phyloP scores from a whole-genome alignment of 495 filamentous ascomycete species.

The Daldinia loculata region DNA sequence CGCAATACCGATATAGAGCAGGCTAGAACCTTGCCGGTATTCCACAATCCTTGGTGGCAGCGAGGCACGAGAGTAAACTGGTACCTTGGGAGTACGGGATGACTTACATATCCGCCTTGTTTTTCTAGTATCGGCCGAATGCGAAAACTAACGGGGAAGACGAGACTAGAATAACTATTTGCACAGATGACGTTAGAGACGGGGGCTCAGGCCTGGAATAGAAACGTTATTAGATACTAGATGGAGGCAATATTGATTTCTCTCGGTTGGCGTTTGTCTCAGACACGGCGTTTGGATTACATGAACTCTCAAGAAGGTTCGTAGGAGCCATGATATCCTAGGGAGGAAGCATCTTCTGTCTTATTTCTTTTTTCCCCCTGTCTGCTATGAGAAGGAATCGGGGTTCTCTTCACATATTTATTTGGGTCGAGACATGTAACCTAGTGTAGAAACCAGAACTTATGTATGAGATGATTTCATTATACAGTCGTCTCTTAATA shows the following conservation, averaged over 20 bases:
- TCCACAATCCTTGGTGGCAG: conserved; percentile 26
- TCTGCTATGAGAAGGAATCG: background rate
- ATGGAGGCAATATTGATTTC: background rate
- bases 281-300: conserved; percentile 19
- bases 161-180: conserved; percentile 12
- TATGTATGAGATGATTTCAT: background rate
- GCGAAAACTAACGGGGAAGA: background rate
- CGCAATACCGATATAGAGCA: background rate
- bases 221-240: conserved; percentile 12
- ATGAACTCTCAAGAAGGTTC: conserved; percentile 7
- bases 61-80: conserved; percentile 23
- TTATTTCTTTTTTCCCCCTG: conserved; percentile 1
- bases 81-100: conserved; percentile 42
- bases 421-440: background rate
- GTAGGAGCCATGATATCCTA: conserved; percentile 4
- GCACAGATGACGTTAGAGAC: conserved; percentile 34
- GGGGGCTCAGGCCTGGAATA: conserved; percentile 39
- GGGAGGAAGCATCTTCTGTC: background rate
- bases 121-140: background rate
- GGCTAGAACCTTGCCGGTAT: background rate
- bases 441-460: background rate
- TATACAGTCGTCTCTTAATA: background rate
- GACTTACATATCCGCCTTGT: background rate
- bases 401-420: background rate
- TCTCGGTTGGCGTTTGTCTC: conserved; percentile 8